Conservation (phyloP, 768 basidiomycete genomes). For the Collybia sp. region DNA sequence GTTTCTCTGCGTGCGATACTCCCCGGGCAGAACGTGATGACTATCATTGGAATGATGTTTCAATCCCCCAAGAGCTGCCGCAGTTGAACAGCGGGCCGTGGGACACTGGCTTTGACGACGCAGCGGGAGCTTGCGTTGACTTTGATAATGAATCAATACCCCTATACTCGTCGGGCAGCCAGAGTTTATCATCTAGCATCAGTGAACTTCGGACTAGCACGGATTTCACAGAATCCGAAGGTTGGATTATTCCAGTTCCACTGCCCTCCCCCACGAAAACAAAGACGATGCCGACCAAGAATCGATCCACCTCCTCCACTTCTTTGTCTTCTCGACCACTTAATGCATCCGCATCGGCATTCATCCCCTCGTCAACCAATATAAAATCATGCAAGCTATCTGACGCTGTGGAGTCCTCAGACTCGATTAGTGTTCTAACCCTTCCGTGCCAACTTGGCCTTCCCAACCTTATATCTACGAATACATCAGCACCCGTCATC, state of each 20-base stretch:
- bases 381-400: constrained; percentile 15
- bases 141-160: background rate
- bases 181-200: constrained; percentile 8
- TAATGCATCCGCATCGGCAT: constrained; percentile 41
- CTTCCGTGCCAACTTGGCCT: constrained; percentile 32
- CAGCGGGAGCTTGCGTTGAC: constrained; percentile 21
- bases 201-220: constrained; percentile 21
- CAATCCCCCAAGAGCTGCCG: no score
- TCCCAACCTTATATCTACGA: constrained; percentile 42
- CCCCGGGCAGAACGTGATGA: constrained; percentile 3
- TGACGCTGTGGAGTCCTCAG: constrained; percentile 15
- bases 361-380: constrained; percentile 32
- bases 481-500: constrained; percentile 23
- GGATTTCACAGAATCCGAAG: constrained; percentile 38
- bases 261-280: constrained; percentile 50
- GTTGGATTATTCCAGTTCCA: constrained; percentile 39
- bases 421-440: constrained; percentile 10
- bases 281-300: constrained; percentile 26
- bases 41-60: no score
- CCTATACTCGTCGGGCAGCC: constrained; percentile 1
- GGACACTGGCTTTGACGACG: constrained; percentile 34
- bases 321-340: constrained; percentile 25
- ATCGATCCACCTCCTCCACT: constrained; percentile 10
- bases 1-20: constrained; percentile 23
- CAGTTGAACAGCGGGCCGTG: constrained; percentile 27